Conservation (phyloP, 352 stramenopile species). For the Stramenopiles sp. region DNA sequence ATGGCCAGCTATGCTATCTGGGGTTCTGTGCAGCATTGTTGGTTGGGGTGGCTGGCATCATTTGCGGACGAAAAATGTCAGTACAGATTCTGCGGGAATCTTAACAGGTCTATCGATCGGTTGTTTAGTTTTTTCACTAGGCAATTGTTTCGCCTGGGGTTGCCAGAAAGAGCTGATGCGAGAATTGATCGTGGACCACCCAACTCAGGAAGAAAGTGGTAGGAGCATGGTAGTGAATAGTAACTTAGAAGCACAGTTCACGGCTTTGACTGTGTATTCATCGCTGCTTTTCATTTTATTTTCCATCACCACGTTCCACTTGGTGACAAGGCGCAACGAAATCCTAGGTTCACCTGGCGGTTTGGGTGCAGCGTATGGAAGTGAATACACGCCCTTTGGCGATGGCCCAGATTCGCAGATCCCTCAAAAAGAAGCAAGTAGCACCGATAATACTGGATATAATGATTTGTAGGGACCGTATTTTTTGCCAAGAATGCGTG, state of each 20-base stretch:
- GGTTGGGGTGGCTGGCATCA: background rate
- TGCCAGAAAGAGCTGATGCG: background rate
- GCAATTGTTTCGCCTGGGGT: background rate
- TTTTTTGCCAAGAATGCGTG: no score
- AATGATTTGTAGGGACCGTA: slow-evolving; percentile 9
- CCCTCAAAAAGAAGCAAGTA: background rate
- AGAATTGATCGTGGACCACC: background rate
- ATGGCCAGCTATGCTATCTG: background rate
- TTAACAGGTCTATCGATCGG: background rate
- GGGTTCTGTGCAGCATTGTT: background rate
- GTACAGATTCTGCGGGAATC: background rate
- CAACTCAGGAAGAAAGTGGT: background rate
- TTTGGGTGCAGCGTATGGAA: background rate
- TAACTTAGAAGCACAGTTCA: background rate
- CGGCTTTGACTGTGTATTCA: background rate
- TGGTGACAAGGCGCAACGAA: background rate
- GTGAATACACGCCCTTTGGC: background rate
- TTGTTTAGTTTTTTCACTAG: background rate
- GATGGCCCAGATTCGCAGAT: background rate
- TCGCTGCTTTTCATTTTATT: background rate
- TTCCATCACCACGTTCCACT: background rate
- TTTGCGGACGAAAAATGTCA: background rate
- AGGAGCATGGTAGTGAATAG: background rate
- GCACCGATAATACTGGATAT: background rate
- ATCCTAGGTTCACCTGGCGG: background rate